These are phyloP conservation scores for Ogataea hybrid DNA, from an alignment of 1,139 yeast species.

Conservation along the genomic window DNA sequence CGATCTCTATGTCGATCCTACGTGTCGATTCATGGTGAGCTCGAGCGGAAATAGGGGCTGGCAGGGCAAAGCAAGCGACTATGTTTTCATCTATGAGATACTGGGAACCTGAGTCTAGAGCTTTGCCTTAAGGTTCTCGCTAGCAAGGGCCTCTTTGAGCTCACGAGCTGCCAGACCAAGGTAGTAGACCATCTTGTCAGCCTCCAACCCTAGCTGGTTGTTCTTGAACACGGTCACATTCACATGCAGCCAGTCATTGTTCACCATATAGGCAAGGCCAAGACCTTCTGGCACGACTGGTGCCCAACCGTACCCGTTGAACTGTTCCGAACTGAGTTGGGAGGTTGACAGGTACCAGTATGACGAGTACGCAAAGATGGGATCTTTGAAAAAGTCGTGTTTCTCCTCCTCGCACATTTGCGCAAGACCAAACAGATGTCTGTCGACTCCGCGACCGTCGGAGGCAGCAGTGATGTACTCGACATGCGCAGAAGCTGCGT, in stretches of 20 bases:
- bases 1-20: slow-evolving; percentile 73
- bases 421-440: slow-evolving; percentile 89
- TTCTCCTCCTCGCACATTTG: slow-evolving; percentile 62
- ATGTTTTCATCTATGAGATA: slow-evolving; percentile 78
- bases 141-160: slow-evolving; percentile 59
- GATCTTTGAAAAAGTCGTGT: slow-evolving; percentile 76
- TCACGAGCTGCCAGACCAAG: slow-evolving; percentile 81
- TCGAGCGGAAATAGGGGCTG: slow-evolving; percentile 96
- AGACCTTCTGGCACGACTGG: slow-evolving; percentile 94
- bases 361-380: slow-evolving; percentile 69
- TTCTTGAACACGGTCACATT: slow-evolving; percentile 79
- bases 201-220: slow-evolving; percentile 56
- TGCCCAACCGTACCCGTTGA: slow-evolving; percentile 96
- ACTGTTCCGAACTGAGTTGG: slow-evolving; percentile 83
- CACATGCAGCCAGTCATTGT: slow-evolving; percentile 80
- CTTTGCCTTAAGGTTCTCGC: slow-evolving; percentile 25
- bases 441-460: slow-evolving; percentile 87
- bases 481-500: slow-evolving; percentile 75
- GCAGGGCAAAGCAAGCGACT: slow-evolving; percentile 81
- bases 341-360: slow-evolving; percentile 90
- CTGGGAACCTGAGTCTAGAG: slow-evolving; percentile 13
- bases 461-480: slow-evolving; percentile 74
- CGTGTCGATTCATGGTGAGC: slow-evolving; percentile 83
- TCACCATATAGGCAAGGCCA: slow-evolving; percentile 92
- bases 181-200: slow-evolving; percentile 66